Evolutionary conservation across 2,329 filamentous ascomycete genomes (phyloP).

Genomic region (Neonectria sp.): DNA sequence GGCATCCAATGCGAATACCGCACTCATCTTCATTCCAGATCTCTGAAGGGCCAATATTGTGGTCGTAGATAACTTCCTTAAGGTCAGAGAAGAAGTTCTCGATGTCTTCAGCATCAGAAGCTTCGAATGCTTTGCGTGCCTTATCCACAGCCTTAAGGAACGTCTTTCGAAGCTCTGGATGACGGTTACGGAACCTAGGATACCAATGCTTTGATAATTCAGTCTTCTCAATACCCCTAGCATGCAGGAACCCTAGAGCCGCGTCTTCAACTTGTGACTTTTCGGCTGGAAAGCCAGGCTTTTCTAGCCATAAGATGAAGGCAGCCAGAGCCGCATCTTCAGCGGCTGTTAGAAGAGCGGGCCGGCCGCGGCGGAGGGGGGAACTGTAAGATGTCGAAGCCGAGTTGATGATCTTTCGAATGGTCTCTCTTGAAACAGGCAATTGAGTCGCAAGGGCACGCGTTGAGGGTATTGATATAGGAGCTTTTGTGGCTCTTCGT

Average conservation of each 20-base stretch:
- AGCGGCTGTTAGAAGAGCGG: background rate
- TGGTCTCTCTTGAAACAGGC: background rate
- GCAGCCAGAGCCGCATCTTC: background rate
- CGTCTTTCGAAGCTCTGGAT: conserved; percentile 23
- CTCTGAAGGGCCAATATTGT: background rate
- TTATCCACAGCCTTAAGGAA: conserved; percentile 21
- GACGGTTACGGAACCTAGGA: conserved; percentile 2
- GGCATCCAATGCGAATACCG: conserved; percentile 1
- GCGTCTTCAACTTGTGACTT: conserved; percentile 4
- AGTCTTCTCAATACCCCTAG: background rate
- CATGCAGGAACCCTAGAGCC: background rate
- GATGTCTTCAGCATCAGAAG: background rate
- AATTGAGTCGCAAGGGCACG: background rate
- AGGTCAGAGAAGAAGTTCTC: background rate
- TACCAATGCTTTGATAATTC: conserved; percentile 6
- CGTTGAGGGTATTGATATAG: background rate
- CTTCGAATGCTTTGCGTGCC: conserved; percentile 7
- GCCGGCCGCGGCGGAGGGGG: background rate
- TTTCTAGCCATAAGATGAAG: background rate
- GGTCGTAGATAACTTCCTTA: background rate
- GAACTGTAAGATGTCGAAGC: background rate
- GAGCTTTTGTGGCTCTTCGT: background rate
- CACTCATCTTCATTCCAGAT: conserved; percentile 1
- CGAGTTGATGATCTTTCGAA: background rate
- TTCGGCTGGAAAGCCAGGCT: conserved; percentile 1